phyloP scores from a whole-genome alignment of 441 rosid species.

The Pelargonium fulgidum region DNA sequence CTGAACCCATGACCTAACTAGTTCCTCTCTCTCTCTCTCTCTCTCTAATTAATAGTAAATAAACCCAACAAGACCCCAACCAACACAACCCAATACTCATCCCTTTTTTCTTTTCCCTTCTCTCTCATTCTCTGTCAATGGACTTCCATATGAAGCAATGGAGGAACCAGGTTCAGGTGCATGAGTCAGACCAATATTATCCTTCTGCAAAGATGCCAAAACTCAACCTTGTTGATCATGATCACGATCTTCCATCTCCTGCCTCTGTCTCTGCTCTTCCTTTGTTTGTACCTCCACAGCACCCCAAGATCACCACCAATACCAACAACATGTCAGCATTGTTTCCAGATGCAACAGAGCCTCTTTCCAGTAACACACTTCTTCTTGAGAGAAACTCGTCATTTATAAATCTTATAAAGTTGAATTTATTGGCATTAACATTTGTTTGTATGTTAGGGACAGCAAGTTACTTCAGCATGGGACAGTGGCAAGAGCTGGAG shows the following conservation, averaged over 20 bases:
- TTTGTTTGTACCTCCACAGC: not conserved
- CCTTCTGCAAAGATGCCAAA: constrained; percentile 1
- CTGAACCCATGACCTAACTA: not conserved
- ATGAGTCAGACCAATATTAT: not conserved
- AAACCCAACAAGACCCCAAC: not conserved
- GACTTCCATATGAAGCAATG: constrained; percentile 5
- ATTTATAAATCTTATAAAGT: too few relatives aligned
- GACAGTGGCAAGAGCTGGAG: constrained; percentile 43
- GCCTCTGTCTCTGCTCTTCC: constrained; percentile 4
- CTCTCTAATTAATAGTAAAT: not conserved
- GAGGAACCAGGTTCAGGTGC: too few relatives aligned
- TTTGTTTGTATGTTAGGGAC: not conserved
- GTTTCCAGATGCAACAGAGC: not conserved
- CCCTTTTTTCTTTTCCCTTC: not conserved
- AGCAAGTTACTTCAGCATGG: constrained; percentile 10
- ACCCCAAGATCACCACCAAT: not conserved
- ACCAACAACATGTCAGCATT: not conserved
- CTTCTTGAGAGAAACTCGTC: too few relatives aligned
- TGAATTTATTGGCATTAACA: too few relatives aligned
- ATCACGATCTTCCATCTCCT: not conserved
- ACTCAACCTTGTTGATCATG: not conserved
- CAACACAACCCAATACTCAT: too few relatives aligned
- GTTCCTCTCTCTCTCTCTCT: too few relatives aligned
- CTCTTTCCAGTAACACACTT: not conserved
- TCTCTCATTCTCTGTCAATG: not conserved